Base-by-base conservation (phyloP, 1,284 basidiomycete species). In the Marasmius tenuissimus region DNA sequence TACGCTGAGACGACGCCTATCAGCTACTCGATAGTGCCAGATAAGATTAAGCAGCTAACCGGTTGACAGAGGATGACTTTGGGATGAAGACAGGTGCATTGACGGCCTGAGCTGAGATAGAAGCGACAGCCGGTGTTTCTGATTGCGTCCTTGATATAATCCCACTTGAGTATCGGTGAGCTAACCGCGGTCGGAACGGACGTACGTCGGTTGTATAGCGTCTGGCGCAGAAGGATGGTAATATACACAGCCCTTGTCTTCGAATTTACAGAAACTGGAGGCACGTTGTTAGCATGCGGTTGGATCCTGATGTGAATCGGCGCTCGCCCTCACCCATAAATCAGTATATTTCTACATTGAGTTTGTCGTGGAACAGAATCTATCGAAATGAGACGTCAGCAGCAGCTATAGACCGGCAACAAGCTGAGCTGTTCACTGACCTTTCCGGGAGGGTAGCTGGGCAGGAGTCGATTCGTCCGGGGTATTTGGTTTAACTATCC, bases 71-170 rank as follows among this genome's bases (percentile, higher is more conserved):
- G 11, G 78, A 71, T 14, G 81, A 76, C 73, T 92, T 94, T 39
- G 93, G 93, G 22, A 96, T 87, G 66, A 96, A 96, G 48, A 94
- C 88, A 42, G 93, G 93, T 0, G 93, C 93, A 70, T 93, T 87
- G 62, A 89, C 81, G 11, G 88, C 79, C 47, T 79, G 74, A 52
- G 80, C 73, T 14, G 68, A 62, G 54, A 67, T 77, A 69, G 56
- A 77, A 66, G 64, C 65, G 38, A 68, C 63, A 20, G 66, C 60
- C n/a, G 85, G 81, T 12, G 83, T 81, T 57, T 84, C 83, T 16
- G 81, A 74, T 61, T 66, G 73, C 48, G 76, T 70, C 62, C 81
- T 84, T 66, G 48, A 62, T 20, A 58, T 38, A 20, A 16, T 64
- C 62, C 65, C 49, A 47, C 18, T n/a, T 18, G n/a, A 59, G 37